phyloP scores from a whole-genome alignment of 768 basidiomycete species.

The Termitomyces sp. region DNA sequence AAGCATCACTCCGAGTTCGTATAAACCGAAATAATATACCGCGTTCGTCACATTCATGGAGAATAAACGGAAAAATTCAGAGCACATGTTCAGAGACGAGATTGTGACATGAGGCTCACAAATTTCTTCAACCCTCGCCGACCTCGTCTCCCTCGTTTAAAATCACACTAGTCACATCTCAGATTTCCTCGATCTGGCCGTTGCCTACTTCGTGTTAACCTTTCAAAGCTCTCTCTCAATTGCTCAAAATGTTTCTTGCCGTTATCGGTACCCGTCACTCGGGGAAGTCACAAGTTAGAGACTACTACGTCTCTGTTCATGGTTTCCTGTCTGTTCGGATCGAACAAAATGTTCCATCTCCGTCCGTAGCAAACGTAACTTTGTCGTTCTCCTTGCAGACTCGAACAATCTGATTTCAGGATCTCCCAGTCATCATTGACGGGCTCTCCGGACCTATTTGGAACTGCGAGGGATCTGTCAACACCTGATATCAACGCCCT shows the following conservation, averaged over 20 bases:
- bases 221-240: too few species aligned
- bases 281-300: constrained; percentile 54
- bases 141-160: constrained; percentile 6
- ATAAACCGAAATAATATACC: neutral
- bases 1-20: neutral
- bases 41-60: neutral
- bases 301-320: constrained; percentile 52
- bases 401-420: neutral
- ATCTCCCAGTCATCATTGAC: neutral
- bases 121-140: neutral
- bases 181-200: neutral
- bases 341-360: constrained; percentile 6
- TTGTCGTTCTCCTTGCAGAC: neutral
- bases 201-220: too few species aligned
- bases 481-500: neutral
- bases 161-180: constrained; percentile 15
- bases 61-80: neutral
- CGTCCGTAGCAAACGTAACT: neutral
- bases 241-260: constrained; percentile 53
- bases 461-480: neutral
- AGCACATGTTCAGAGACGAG: neutral
- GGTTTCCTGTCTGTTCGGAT: constrained; percentile 51
- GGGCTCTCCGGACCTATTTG: neutral
- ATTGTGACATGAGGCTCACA: constrained; percentile 11
- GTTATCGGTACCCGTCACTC: constrained; percentile 59